phyloP scores from a whole-genome alignment of 345 rosid species.

The Syzygium jambos region DNA sequence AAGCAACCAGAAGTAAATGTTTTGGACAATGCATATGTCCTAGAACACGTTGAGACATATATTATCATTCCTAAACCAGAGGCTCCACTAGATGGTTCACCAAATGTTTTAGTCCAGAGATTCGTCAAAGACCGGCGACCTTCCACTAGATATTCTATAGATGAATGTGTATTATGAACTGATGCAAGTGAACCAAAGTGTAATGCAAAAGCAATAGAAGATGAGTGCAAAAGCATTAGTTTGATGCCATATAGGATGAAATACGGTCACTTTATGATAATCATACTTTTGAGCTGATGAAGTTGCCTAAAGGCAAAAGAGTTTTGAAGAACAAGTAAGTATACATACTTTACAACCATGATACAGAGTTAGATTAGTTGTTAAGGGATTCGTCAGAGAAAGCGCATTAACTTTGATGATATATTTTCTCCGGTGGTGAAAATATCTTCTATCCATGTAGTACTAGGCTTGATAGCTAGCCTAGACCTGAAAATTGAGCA shows the following conservation, averaged over 20 bases:
- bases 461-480: background rate
- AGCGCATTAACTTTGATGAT: too few relatives aligned
- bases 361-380: background rate
- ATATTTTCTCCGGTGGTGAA: too few relatives aligned
- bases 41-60: too few relatives aligned
- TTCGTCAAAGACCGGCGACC: background rate
- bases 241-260: background rate
- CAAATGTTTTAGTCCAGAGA: background rate
- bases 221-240: too few relatives aligned
- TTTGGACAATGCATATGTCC: too few relatives aligned
- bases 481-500: background rate
- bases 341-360: background rate
- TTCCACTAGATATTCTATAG: fast-evolving
- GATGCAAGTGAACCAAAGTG: fast-evolving
- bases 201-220: background rate
- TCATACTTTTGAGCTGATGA: background rate
- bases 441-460: background rate
- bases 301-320: background rate
- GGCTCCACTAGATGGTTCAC: background rate
- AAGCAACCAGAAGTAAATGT: background rate
- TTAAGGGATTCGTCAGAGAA: background rate
- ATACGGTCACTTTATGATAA: too few relatives aligned
- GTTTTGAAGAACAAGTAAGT: background rate
- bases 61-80: background rate
- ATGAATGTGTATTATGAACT: background rate